Evolutionary conservation across 768 basidiomycete species (phyloP).

Genomic region (Mrakia gelida): DNA sequence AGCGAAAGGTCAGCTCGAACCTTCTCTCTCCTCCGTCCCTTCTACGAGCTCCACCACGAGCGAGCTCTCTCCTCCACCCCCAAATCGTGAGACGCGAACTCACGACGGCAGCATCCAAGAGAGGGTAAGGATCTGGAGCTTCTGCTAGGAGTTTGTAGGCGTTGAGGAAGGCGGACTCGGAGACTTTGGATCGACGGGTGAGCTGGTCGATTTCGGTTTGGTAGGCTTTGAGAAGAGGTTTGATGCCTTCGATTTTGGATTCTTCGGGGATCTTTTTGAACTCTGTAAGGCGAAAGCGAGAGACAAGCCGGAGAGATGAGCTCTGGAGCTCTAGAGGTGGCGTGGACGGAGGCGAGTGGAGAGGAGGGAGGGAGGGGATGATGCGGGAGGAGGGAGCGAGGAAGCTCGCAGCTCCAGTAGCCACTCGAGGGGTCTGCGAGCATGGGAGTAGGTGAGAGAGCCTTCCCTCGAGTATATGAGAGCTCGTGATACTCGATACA

Average conservation of each 20-base stretch:
- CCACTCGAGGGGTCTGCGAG: background rate
- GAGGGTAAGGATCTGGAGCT: slow-evolving; percentile 93
- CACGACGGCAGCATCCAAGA: slow-evolving; percentile 90
- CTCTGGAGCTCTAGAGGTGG: background rate
- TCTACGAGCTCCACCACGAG: too few relatives aligned
- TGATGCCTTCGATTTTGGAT: slow-evolving; percentile 77
- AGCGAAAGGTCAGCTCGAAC: background rate
- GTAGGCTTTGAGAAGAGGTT: slow-evolving; percentile 88
- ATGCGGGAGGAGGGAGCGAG: background rate
- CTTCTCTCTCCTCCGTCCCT: too few relatives aligned
- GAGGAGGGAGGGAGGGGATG: background rate
- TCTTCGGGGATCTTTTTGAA: slow-evolving; percentile 90
- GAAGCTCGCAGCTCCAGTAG: background rate
- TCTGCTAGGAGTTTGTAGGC: slow-evolving; percentile 95
- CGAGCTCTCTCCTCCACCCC: background rate
- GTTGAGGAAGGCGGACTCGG: slow-evolving; percentile 93
- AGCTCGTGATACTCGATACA: too few relatives aligned
- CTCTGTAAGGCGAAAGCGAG: slow-evolving; percentile 53
- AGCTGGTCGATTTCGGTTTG: slow-evolving; percentile 94
- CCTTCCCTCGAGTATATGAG: too few relatives aligned
- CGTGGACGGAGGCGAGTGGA: background rate
- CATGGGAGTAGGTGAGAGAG: background rate
- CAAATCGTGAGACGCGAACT: too few relatives aligned
- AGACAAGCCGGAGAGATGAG: background rate
- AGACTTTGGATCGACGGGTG: slow-evolving; percentile 82